Evolutionary conservation across 495 filamentous ascomycete genomes (phyloP).

Genomic region (Bombardia bombarda): DNA sequence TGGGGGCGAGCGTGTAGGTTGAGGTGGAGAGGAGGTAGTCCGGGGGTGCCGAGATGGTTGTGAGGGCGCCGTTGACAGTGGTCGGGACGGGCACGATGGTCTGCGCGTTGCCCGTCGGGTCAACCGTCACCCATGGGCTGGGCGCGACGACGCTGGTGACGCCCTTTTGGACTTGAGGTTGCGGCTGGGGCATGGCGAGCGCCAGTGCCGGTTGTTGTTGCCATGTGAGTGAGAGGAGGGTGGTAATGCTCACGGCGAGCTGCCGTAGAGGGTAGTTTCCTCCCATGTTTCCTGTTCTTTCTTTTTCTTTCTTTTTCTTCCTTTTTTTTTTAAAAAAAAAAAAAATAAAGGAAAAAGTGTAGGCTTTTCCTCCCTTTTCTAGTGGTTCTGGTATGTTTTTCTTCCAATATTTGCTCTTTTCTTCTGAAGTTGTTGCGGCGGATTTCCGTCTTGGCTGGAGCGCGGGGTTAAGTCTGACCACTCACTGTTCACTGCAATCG

Average conservation of each 20-base stretch:
- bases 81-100: constrained; percentile 19
- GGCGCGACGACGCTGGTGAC: background rate
- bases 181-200: constrained; percentile 9
- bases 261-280: background rate
- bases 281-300: constrained; percentile 1
- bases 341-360: too few relatives aligned
- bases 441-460: too few relatives aligned
- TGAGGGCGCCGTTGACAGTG: constrained; percentile 13
- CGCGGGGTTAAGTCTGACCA: too few relatives aligned
- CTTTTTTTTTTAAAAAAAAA: too few relatives aligned
- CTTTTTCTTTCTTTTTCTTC: background rate
- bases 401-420: too few relatives aligned
- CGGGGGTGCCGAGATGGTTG: constrained; percentile 17
- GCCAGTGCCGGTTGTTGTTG: constrained; percentile 1
- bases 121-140: constrained; percentile 20
- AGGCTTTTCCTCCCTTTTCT: too few relatives aligned
- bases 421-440: too few relatives aligned
- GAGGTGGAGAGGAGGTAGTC: constrained; percentile 13
- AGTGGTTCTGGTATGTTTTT: too few relatives aligned
- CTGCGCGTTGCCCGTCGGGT: constrained; percentile 10
- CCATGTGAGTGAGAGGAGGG: too few relatives aligned
- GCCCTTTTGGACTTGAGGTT: background rate
- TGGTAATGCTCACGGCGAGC: too few relatives aligned
- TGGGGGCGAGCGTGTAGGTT: constrained; percentile 18
- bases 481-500: too few relatives aligned